Base-by-base conservation (phyloP, 108 stramenopile genomes). In the Seminavis robusta region DNA sequence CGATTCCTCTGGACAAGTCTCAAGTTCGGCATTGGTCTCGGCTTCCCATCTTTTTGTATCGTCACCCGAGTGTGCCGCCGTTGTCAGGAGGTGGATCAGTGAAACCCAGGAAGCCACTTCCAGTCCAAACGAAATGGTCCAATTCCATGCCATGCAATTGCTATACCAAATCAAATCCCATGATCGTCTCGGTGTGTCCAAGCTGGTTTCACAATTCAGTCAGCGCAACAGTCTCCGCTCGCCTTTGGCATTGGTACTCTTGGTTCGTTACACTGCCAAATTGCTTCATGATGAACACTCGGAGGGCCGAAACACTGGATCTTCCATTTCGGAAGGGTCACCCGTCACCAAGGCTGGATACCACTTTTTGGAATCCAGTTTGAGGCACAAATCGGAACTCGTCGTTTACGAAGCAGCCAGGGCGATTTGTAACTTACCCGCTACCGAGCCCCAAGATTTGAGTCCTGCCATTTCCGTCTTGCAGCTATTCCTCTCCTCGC, bases 361-460 rank as follows among this genome's bases (percentile, higher is more conserved):
- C 65, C 81, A 76, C 24, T 97, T 98, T 57, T 66, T 98, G 31
- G 98, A 98, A 61, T 68, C 80, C 11, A 94, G 88, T 60, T 72
- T 96, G 0, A 68, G 91, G 49, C 95, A 98, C 92, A 88, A 90
- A 65, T 77, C 72, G 25, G 99, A 99, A 75, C 92, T 98, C 77
- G 98, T 99, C 1, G 95, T 98, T 11, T 97, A 95, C 71, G 99
- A 99, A 76, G 99, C 99, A 5, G 98, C 98, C 34, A 79, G 91
- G 36, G 94, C 98, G n/a, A 95, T 98, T 33, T 98, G 98, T 73
- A 63, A 83, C 57, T 84, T 99, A 0, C 94, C 95, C 16, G 79
- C 78, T 4, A 82, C 92, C 9, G 96, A 98, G 66, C 88, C 94
- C 25, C 88, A 90, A 59, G 98, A 98, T 55, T 65, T 99, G 56